These are phyloP conservation scores for Lactifluus subvellereus DNA, from an alignment of 768 basidiomycete genomes.

Conservation along the genomic window DNA sequence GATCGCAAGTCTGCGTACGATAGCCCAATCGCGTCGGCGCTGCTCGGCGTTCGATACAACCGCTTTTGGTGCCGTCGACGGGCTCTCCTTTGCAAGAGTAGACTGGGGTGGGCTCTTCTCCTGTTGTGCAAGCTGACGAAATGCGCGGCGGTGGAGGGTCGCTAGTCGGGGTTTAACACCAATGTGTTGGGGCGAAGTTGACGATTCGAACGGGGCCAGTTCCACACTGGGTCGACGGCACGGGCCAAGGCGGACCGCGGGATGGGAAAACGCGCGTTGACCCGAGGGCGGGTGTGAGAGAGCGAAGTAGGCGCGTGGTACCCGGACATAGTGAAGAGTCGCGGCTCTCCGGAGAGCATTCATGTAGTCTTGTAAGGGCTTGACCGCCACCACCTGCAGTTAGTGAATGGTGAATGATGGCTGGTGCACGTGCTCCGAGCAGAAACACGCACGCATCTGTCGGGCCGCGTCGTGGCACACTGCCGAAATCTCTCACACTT, in stretches of 20 bases:
- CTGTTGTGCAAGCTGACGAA: constrained; percentile 9
- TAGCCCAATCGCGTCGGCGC: constrained; percentile 77
- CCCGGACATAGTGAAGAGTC: background rate
- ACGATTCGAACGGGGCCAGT: background rate
- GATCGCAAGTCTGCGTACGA: constrained; percentile 71
- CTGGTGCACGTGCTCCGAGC: background rate
- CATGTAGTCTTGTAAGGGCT: background rate
- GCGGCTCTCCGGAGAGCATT: constrained; percentile 2
- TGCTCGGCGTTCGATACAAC: constrained; percentile 38
- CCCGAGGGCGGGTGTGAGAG: background rate
- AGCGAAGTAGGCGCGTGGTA: background rate
- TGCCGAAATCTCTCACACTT: no score
- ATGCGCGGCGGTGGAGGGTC: background rate
- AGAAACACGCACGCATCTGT: no score
- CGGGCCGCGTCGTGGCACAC: no score
- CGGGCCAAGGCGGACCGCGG: constrained; percentile 8
- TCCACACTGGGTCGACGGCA: background rate
- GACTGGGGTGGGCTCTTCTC: background rate
- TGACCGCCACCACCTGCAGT: no score
- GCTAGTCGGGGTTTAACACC: background rate
- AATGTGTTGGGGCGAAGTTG: background rate
- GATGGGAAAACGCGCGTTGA: background rate
- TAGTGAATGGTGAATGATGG: no score
- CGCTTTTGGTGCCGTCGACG: background rate
- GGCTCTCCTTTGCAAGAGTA: background rate